Evolutionary conservation across 2,329 filamentous ascomycete species (phyloP), one percentile per base, ranked within the genome.

Genomic region (Fusarium sp.): DNA sequence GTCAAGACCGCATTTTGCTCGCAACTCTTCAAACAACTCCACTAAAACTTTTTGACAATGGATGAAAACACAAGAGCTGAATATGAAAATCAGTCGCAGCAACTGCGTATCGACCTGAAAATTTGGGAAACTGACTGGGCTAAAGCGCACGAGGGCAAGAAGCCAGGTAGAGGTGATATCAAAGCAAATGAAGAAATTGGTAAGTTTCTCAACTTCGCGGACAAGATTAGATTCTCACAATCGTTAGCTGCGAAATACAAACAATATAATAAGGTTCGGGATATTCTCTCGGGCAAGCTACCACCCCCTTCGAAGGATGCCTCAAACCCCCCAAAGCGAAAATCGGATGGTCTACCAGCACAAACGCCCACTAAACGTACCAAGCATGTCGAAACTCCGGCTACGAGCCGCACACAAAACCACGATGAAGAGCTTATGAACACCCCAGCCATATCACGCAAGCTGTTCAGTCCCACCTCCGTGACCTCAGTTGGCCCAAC

Each of bases 91-190:
- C 82, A 85, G 73, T 85, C 84, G 14, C 83, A 84, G 69, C 76
- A 83, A 52, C 81, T 94, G n/a, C 87, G 91, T n/a, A 81, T 83
- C 40, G 89, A 92, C 67, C 81, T 95, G 49, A 95, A 95, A 80
- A 79, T 80, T 70, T 96, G 92, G 90, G 93, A 96, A 77, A 88
- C 83, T 69, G 82, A 86, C 9, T 95, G 92, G 83, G 86, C 87
- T 8, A 81, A 82, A 25, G 78, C 83, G 18, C 86, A 94, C 75
- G 82, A 81, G 32, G 92, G 92, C 53, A 86, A 84, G 69, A 94
- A 94, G 81, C 90, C 92, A 6, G 83, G 85, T 52, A 86, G 91
- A 61, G 87, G 89, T n/a, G 92, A 94, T 75, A 94, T 95, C 82
- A 94, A 93, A 80, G 84, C 86, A 55, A 89, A 93, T 73, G 85